Evolutionary conservation across 2,329 filamentous ascomycete genomes (phyloP), one percentile per base, ranked within the genome.

Genomic region (Arthrinium phaeospermum): DNA sequence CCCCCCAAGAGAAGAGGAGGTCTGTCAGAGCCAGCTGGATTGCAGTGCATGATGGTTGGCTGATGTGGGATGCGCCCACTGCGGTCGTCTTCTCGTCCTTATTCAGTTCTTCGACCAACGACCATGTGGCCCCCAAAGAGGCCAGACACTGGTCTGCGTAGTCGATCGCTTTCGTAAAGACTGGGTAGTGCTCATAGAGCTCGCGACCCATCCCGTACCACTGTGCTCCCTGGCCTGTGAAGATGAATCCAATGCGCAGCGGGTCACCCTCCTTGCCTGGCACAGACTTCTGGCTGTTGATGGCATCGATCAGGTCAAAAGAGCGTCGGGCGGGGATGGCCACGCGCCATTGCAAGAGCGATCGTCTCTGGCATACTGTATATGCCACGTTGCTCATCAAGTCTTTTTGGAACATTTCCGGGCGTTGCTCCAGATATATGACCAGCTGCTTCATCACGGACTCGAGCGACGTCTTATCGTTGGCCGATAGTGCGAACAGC

Each of bases 21-120:
- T 83, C 79, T 0, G 83, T 79, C 5, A 86, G 73, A 14, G 76
- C 82, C 24, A 86, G 78, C 74, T 86, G 85, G 2, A 86, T 69
- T 0, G 83, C 83, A 4, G 82, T 83, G 64, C 80, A 84, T 10
- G 81, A 70, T 4, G 83, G 80, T 71, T 84, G 82, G 24, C 78
- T 77, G 30, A 81, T 73, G 61, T 76, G 75, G 22, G 77, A 75
- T 45, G 79, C 71, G 14, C 75, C 75, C 19, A 81, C 71, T 22
- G 72, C 73, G 24, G 76, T 75, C 24, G 74, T 71, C 67, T 76
- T 71, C 19, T 72, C 70, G 7, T 79, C 73, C 22, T 72, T 74
- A 19, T 44, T 70, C 1, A 80, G 67, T 64, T 78, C 78, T 10
- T 77, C 73, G 83, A 71, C 85, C 85, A 0, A 85, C 85, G 75